Conservation (phyloP, 1,284 basidiomycete species). For the Trametes polyzona region DNA sequence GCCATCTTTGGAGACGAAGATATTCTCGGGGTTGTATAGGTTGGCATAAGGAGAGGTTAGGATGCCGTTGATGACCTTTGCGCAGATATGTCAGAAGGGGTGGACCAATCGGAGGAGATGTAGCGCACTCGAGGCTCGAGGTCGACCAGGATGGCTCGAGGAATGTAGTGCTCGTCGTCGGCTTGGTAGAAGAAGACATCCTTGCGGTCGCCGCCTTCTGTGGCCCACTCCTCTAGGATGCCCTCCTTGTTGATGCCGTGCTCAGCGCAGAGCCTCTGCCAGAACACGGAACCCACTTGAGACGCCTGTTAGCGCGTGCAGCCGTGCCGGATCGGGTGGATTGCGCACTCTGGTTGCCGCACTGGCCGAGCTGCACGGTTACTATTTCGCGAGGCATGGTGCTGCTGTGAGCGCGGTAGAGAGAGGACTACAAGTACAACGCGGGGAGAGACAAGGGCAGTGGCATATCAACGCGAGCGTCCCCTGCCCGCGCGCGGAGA, state of each 20-base stretch:
- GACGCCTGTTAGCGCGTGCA: conserved; percentile 26
- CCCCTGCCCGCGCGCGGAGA: too few relatives aligned
- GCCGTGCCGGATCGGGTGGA: conserved; percentile 22
- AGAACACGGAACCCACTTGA: conserved; percentile 88
- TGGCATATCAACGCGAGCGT: conserved; percentile 3
- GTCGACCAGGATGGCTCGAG: conserved; percentile 95
- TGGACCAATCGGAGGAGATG: too few relatives aligned
- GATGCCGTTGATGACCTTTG: conserved; percentile 95
- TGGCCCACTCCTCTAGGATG: conserved; percentile 93
- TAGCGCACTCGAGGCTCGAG: conserved; percentile 90
- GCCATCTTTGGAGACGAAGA: conserved; percentile 93
- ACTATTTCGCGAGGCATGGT: conserved; percentile 90
- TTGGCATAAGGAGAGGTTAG: conserved; percentile 90
- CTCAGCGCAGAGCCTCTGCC: conserved; percentile 95
- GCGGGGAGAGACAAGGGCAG: conserved; percentile 3
- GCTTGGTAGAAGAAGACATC: conserved; percentile 99
- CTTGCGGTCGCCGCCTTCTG: conserved; percentile 93
- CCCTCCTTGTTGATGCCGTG: conserved; percentile 95
- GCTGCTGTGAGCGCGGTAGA: not conserved
- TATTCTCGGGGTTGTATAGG: conserved; percentile 98
- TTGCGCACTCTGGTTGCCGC: conserved; percentile 89
- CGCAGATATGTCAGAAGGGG: not conserved
- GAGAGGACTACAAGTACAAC: conserved; percentile 10
- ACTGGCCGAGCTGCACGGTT: conserved; percentile 91
- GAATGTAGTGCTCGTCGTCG: conserved; percentile 99